Conservation (phyloP, 2,329 filamentous ascomycete species). For the Dryadomyces quercus-mongolicae region DNA sequence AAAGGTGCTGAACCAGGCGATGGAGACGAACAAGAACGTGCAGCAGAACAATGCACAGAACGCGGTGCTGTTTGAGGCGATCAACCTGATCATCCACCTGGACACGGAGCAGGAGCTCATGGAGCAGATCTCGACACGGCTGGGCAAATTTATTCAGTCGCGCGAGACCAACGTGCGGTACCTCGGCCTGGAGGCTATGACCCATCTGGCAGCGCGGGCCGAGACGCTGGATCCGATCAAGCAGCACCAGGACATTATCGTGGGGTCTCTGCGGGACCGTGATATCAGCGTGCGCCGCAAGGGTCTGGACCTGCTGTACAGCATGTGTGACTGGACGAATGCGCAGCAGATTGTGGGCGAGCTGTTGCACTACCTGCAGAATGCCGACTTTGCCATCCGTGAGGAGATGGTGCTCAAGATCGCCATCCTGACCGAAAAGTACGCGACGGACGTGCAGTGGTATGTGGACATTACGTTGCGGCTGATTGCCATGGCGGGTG, state of each 20-base stretch:
- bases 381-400: slow-evolving; percentile 91
- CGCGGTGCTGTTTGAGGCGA: slow-evolving; percentile 93
- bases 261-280: slow-evolving; percentile 84
- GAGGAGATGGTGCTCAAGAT: slow-evolving; percentile 99
- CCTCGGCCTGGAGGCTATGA: slow-evolving; percentile 93
- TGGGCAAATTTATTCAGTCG: slow-evolving; percentile 94
- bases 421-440: slow-evolving; percentile 95
- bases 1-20: slow-evolving; percentile 78
- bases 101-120: slow-evolving; percentile 91
- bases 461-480: slow-evolving; percentile 96
- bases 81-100: slow-evolving; percentile 94
- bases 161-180: slow-evolving; percentile 96
- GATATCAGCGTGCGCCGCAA: slow-evolving; percentile 97
- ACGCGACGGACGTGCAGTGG: slow-evolving; percentile 97
- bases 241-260: slow-evolving; percentile 91
- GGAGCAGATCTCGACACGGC: slow-evolving; percentile 82
- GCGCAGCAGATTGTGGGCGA: slow-evolving; percentile 88
- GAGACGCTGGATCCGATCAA: slow-evolving; percentile 97
- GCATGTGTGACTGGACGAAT: slow-evolving; percentile 98
- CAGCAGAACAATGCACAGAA: slow-evolving; percentile 99
- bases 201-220: slow-evolving; percentile 83
- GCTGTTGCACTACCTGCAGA: slow-evolving; percentile 86
- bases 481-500: slow-evolving; percentile 89
- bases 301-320: slow-evolving; percentile 91
- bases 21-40: slow-evolving; percentile 94